These are phyloP conservation scores for Blastobotrys apis DNA, from an alignment of 1,139 yeast species.

Conservation along the genomic window DNA sequence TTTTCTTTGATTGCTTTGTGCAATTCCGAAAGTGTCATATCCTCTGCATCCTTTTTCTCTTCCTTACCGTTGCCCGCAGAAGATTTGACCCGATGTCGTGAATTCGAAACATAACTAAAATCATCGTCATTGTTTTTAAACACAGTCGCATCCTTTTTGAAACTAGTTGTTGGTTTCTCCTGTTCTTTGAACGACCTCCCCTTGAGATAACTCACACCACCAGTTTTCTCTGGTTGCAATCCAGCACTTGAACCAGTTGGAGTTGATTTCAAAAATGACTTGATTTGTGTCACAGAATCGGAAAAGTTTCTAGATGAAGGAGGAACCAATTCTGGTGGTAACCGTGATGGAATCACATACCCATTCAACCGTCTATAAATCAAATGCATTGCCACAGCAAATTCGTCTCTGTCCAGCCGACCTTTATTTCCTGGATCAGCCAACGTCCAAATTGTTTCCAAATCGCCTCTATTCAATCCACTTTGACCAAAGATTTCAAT, in stretches of 20 bases:
- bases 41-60: conserved; percentile 16
- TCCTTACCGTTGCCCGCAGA: conserved; percentile 1
- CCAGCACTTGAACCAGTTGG: conserved; percentile 21
- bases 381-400: conserved; percentile 90
- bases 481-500: conserved; percentile 85
- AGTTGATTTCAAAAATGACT: conserved; percentile 40
- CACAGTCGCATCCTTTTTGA: conserved; percentile 48
- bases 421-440: conserved; percentile 92
- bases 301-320: conserved; percentile 62
- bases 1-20: conserved; percentile 65
- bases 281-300: conserved; percentile 49
- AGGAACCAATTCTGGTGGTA: conserved; percentile 63
- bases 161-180: conserved; percentile 25
- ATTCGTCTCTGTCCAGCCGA: conserved; percentile 73
- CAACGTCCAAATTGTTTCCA: conserved; percentile 89
- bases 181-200: conserved; percentile 31
- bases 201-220: conserved; percentile 27
- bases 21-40: conserved; percentile 44
- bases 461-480: conserved; percentile 77
- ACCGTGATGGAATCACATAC: conserved; percentile 62
- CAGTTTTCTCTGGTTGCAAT: conserved; percentile 21
- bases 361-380: conserved; percentile 84
- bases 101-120: conserved; percentile 58
- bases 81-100: conserved; percentile 50
- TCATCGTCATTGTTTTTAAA: conserved; percentile 63